Evolutionary conservation across 208 protist species (phyloP).

Genomic region (Leishmania lainsoni): DNA sequence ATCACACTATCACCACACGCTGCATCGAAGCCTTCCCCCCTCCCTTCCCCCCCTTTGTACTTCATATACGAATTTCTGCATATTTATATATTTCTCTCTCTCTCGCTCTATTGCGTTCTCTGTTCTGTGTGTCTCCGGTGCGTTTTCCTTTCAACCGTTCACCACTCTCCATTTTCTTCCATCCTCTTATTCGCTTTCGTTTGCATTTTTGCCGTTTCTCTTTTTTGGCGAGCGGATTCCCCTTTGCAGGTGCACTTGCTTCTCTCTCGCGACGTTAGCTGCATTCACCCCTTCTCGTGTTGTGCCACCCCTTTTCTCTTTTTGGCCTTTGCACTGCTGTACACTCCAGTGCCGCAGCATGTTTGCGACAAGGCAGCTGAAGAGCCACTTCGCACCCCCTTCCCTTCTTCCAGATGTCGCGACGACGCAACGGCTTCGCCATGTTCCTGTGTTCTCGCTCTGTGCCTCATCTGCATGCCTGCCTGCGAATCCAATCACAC

Average conservation of each 20-base stretch:
- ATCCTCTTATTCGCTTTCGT: not conserved
- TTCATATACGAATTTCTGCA: not conserved
- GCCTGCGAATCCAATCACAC: not conserved
- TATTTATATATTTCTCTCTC: not conserved
- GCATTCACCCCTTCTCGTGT: not conserved
- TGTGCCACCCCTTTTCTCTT: not conserved
- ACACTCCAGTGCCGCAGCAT: not conserved
- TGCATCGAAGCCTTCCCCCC: not conserved
- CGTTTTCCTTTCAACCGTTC: not conserved
- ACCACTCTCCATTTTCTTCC: not conserved
- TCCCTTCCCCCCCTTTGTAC: not conserved
- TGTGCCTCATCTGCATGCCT: not conserved
- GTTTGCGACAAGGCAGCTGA: not conserved
- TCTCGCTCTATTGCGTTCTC: not conserved
- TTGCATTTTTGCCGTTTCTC: too few relatives aligned
- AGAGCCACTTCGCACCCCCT: not conserved
- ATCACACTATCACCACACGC: too few relatives aligned
- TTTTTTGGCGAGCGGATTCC: too few relatives aligned
- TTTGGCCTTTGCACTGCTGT: not conserved
- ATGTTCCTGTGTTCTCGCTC: not conserved
- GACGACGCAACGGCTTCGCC: not conserved
- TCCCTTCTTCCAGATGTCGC: not conserved
- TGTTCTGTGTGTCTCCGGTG: not conserved
- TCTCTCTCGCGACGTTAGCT: not conserved
- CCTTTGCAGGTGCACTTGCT: too few relatives aligned